phyloP scores from a whole-genome alignment of 441 rosid genomes.

The Capsella rubella region DNA sequence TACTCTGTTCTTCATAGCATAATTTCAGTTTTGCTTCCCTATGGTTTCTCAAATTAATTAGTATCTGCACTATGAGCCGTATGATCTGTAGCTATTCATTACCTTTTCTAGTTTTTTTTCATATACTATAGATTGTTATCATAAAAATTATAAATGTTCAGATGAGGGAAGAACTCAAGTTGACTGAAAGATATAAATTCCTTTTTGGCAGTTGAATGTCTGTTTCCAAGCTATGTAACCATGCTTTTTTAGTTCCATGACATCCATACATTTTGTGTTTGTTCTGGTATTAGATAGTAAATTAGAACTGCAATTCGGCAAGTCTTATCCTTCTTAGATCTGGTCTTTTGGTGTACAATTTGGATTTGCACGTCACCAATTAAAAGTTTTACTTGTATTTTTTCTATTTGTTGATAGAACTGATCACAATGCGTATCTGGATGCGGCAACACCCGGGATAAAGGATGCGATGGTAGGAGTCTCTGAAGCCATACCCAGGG shows the following conservation, averaged over 20 bases:
- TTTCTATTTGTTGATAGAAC: constrained; percentile 55
- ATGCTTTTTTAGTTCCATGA: constrained; percentile 16
- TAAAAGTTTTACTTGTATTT: constrained; percentile 14
- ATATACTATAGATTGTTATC: not conserved
- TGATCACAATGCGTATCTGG: constrained; percentile 55
- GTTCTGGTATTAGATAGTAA: constrained; percentile 9
- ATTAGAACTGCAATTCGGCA: not conserved
- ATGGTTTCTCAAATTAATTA: not conserved
- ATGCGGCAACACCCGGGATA: constrained; percentile 45
- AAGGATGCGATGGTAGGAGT: constrained; percentile 45
- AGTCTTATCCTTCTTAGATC: constrained; percentile 11
- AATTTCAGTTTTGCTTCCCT: constrained; percentile 10
- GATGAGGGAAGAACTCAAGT: not conserved
- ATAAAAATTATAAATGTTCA: constrained; percentile 9
- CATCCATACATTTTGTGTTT: not conserved
- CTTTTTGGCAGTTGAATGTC: constrained; percentile 9
- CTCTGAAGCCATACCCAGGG: constrained; percentile 53
- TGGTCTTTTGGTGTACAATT: constrained; percentile 24
- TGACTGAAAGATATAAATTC: not conserved
- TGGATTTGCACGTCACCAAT: constrained; percentile 12
- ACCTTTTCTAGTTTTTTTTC: not conserved
- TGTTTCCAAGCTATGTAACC: not conserved
- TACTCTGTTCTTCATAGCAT: not conserved
- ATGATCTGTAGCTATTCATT: not conserved
- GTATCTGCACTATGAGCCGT: no score